phyloP scores from a whole-genome alignment of 345 rosid genomes.

The Gossypium turneri region DNA sequence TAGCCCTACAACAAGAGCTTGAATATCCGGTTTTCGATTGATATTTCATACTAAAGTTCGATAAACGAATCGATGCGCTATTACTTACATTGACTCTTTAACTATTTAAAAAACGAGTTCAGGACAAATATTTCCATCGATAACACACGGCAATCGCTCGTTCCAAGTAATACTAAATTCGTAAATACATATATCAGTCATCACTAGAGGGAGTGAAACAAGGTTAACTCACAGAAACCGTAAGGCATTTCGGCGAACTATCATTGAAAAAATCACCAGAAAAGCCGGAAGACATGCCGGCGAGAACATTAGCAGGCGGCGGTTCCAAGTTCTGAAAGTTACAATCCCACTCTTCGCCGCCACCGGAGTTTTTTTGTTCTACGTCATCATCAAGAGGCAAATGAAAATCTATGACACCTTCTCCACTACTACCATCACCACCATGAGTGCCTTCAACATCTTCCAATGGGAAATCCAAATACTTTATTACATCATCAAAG shows the following conservation, averaged over 20 bases:
- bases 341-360: constrained; percentile 56
- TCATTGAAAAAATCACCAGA: constrained; percentile 23
- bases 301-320: constrained; percentile 53
- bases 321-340: constrained; percentile 61
- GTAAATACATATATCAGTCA: background rate
- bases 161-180: background rate
- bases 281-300: constrained; percentile 40
- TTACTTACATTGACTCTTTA: too few species aligned
- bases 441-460: constrained; percentile 58
- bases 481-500: constrained; percentile 50
- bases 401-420: constrained; percentile 2
- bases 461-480: constrained; percentile 57
- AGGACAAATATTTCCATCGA: background rate
- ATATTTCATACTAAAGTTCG: background rate
- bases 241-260: constrained; percentile 16
- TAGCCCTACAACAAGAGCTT: background rate
- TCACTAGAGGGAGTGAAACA: background rate
- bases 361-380: background rate
- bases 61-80: background rate
- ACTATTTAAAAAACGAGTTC: background rate
- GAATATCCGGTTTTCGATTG: background rate
- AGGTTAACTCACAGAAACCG: constrained; percentile 43
- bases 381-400: constrained; percentile 7
- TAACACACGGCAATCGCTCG: background rate
- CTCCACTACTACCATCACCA: constrained; percentile 6